phyloP scores from a whole-genome alignment of 139 green algal species.

The Zygnema cylindricum region DNA sequence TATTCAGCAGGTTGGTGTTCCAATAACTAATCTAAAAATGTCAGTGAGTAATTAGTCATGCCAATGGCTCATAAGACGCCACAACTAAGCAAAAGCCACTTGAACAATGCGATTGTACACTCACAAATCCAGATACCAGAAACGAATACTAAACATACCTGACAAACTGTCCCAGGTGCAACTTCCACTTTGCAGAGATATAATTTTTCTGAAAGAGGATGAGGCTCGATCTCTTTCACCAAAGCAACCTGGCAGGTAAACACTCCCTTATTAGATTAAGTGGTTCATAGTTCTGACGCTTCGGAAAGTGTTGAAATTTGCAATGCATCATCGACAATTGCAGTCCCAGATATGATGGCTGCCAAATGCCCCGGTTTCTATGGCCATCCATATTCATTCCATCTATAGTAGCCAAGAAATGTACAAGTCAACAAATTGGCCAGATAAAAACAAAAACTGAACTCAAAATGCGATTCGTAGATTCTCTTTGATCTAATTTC shows the following conservation, averaged over 20 bases:
- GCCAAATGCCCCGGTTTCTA: not conserved
- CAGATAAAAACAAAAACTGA: not conserved
- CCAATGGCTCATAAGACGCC: not conserved
- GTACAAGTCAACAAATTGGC: not conserved
- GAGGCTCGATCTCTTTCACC: conserved; percentile 41
- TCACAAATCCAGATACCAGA: no score
- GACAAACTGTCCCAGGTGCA: conserved; percentile 19
- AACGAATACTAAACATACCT: conserved; percentile 20
- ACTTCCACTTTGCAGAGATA: conserved; percentile 55
- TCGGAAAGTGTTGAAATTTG: not conserved
- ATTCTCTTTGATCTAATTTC: not conserved
- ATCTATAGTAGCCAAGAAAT: not conserved
- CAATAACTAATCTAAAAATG: not conserved
- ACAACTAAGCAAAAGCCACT: no score
- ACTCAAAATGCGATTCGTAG: not conserved
- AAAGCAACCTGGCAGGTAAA: conserved; percentile 34
- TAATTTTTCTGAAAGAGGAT: conserved; percentile 54
- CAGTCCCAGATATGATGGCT: not conserved
- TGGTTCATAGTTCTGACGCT: conserved; percentile 2
- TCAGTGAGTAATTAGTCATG: not conserved
- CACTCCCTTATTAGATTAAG: not conserved
- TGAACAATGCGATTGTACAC: no score
- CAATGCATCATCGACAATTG: not conserved
- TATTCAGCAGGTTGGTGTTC: not conserved
- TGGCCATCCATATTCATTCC: not conserved